A percentile compares a stretch with the other conserved stretches of the same genome.
Conservation (phyloP, 2,329 filamentous ascomycete genomes). For the Trichoderma semiorbis region DNA sequence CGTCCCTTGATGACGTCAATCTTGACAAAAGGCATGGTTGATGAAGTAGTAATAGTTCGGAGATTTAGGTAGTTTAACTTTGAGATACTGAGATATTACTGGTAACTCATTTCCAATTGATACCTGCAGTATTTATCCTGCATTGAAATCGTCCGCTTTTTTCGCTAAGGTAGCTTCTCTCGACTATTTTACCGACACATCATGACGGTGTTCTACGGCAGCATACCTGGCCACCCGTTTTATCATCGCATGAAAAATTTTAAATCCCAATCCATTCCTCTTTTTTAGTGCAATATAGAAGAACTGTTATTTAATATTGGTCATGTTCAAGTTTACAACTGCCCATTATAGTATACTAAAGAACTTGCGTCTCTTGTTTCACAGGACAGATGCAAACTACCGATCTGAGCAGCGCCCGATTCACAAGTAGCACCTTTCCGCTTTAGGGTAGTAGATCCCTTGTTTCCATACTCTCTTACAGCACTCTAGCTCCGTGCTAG, state of each 20-base stretch:
- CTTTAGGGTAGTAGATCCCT: neutral
- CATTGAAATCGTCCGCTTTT: neutral
- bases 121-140: neutral
- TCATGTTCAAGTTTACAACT: neutral
- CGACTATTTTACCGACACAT: neutral
- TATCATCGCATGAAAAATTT: neutral
- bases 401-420: neutral
- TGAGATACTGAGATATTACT: neutral
- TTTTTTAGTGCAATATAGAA: neutral
- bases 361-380: neutral
- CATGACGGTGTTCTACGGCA: neutral
- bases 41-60: neutral
- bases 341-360: neutral
- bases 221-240: neutral
- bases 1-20: neutral
- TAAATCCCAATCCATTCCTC: neutral
- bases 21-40: neutral
- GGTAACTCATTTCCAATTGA: neutral
- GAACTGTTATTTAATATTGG: neutral
- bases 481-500: neutral
- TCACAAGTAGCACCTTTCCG: neutral
- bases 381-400: neutral
- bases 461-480: neutral
- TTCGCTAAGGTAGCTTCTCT: neutral
- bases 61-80: no score